Evolutionary conservation across 2,329 filamentous ascomycete genomes (phyloP), one percentile per base, ranked within the genome.

Genomic region (Xylariaceae sp.): DNA sequence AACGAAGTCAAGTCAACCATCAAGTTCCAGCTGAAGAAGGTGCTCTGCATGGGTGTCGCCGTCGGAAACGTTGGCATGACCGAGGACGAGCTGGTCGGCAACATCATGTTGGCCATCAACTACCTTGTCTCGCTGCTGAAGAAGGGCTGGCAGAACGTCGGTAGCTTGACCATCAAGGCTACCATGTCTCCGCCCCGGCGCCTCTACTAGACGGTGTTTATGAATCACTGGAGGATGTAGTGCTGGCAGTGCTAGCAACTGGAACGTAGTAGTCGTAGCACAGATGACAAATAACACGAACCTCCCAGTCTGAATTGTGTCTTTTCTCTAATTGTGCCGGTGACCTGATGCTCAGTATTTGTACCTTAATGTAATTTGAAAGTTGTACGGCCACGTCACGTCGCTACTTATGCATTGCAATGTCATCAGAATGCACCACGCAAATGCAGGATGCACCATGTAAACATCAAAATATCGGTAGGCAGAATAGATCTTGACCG

Each of bases 11-110:
- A 97, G 90, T 96, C 91, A 73, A 99, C 95, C 81, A 98, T 99
- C 89, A 99, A 99, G 89, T 99, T 99, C 90, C 93, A 99, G 88
- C 87, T 99, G 75, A 99, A 99, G 91, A 99, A 99, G 91, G 95
- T 99, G 79, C 87, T 99, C 72, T 99, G 95, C 87, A 93, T 99
- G 88, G 95, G 93, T 89, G 93, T 98, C 77, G 95, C 95, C 72
- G 91, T 99, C 75, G 95, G 95, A 77, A 96, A 99, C 82, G 95
- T 99, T 73, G 92, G 89, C 73, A 99, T 99, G 95, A 89, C 86
- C 67, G 83, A 91, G 83, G 95, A 99, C 75, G 91, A 97, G 85
- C 84, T 99, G 70, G 89, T 99, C 70, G 90, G 86, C 77, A 99
- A 99, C 89, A 93, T 98, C 82, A 99, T 99, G 95, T 83, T 99